Evolutionary conservation across 768 basidiomycete species (phyloP).

Genomic region (Suillus spraguei): DNA sequence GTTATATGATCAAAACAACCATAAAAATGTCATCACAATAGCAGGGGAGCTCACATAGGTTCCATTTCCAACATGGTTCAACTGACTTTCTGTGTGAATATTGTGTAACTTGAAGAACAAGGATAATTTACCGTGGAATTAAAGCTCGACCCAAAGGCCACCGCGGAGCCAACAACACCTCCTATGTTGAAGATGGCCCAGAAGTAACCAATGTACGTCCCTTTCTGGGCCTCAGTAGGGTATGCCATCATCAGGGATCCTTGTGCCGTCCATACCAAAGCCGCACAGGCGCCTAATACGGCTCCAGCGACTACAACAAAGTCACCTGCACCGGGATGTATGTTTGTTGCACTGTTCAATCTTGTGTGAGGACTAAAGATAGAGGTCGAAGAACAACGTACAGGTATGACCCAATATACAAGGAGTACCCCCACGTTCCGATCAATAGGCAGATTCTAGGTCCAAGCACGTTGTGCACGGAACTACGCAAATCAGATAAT

Average conservation of each 20-base stretch:
- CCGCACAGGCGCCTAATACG: conserved; percentile 71
- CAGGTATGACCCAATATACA: conserved; percentile 78
- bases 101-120: neutral
- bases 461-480: conserved; percentile 83
- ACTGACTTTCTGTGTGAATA: conserved; percentile 19
- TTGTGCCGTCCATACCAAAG: conserved; percentile 80
- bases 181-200: conserved; percentile 87
- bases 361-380: neutral
- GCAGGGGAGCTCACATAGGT: conserved; percentile 60
- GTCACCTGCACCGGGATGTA: conserved; percentile 57
- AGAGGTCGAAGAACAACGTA: conserved; percentile 35
- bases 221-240: conserved; percentile 79
- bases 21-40: conserved; percentile 1
- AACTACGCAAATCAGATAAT: conserved; percentile 40
- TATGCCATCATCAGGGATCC: conserved; percentile 86
- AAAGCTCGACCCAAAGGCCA: conserved; percentile 73
- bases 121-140: conserved; percentile 51
- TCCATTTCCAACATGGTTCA: conserved; percentile 59
- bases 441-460: conserved; percentile 70
- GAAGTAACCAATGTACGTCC: conserved; percentile 75
- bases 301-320: conserved; percentile 77
- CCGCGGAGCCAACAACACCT: conserved; percentile 75
- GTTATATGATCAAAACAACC: conserved; percentile 11
- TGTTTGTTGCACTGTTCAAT: conserved; percentile 61
- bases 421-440: conserved; percentile 74